Evolutionary conservation across 2,329 filamentous ascomycete species (phyloP).

Genomic region (Aspergillus ruber): DNA sequence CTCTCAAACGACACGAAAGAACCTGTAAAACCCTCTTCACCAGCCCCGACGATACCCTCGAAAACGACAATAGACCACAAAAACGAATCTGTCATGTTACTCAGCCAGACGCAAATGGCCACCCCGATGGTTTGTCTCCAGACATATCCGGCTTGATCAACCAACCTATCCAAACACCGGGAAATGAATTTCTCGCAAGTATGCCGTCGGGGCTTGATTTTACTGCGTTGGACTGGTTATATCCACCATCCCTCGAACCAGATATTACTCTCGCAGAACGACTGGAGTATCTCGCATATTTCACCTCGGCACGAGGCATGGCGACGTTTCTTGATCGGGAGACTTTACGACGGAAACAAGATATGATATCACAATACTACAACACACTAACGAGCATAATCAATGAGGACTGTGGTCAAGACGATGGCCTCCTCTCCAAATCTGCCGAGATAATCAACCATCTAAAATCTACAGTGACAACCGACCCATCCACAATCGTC

Average conservation of each 20-base stretch:
- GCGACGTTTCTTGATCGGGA: constrained; percentile 14
- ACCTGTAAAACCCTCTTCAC: constrained; percentile 13
- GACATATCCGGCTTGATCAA: background rate
- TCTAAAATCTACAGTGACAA: background rate
- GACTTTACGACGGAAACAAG: constrained; percentile 12
- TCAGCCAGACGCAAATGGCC: background rate
- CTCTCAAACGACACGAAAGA: constrained; percentile 15
- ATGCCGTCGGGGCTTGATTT: background rate
- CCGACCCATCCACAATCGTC: background rate
- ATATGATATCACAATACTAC: constrained; percentile 4
- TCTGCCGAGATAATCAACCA: background rate
- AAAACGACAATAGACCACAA: background rate
- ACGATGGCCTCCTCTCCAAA: background rate
- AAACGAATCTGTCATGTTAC: background rate
- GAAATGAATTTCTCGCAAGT: background rate
- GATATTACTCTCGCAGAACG: constrained; percentile 10
- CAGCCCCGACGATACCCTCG: background rate
- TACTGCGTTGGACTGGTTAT: background rate
- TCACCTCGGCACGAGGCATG: constrained; percentile 17
- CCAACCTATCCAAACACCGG: background rate
- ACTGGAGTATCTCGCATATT: constrained; percentile 16
- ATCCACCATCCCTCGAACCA: background rate
- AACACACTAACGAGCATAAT: background rate
- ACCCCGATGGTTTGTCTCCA: background rate
- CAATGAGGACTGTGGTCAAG: background rate